phyloP scores from a whole-genome alignment of 2,329 filamentous ascomycete species.

The Dactylellina cionopaga region DNA sequence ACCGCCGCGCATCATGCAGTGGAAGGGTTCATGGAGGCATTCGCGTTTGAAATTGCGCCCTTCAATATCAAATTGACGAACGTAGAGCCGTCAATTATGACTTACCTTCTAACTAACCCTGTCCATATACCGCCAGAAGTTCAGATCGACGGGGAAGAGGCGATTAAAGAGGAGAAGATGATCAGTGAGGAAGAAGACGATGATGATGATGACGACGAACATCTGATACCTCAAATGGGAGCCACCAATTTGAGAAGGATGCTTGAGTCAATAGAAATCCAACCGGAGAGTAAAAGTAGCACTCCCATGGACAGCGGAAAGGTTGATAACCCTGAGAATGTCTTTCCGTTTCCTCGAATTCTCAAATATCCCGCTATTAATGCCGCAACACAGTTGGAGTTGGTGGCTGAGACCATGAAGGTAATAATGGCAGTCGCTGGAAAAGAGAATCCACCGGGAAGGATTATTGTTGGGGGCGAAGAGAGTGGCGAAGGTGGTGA shows the following conservation, averaged over 20 bases:
- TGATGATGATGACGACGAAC: conserved; percentile 42
- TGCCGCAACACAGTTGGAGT: conserved; percentile 72
- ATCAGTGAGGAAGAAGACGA: conserved; percentile 34
- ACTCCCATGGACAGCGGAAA: conserved; percentile 54
- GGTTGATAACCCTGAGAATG: conserved; percentile 28
- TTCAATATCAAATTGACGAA: conserved; percentile 98
- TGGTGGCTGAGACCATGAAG: conserved; percentile 89
- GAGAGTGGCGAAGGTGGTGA: conserved; percentile 46
- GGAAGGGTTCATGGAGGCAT: conserved; percentile 60
- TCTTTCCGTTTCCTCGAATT: conserved; percentile 62
- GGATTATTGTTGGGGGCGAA: conserved; percentile 93
- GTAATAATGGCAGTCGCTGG: conserved; percentile 91
- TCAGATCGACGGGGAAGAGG: conserved; percentile 23
- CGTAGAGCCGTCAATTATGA: conserved; percentile 73
- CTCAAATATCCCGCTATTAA: conserved; percentile 80
- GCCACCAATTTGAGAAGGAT: conserved; percentile 32
- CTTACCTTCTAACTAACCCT: conserved; percentile 43
- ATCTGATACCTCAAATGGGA: conserved; percentile 41
- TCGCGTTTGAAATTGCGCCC: conserved; percentile 94
- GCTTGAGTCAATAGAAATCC: conserved; percentile 55
- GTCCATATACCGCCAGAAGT: conserved; percentile 36
- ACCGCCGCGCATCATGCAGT: conserved; percentile 88
- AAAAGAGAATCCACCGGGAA: conserved; percentile 91
- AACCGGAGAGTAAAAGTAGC: conserved; percentile 58
- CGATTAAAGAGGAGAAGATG: conserved; percentile 8